Percentiles rank a stretch among this genome's conserved stretches.
These are phyloP conservation scores for Vitis labrusca DNA, from an alignment of 164 flowering plant species.

Conservation along the genomic window DNA sequence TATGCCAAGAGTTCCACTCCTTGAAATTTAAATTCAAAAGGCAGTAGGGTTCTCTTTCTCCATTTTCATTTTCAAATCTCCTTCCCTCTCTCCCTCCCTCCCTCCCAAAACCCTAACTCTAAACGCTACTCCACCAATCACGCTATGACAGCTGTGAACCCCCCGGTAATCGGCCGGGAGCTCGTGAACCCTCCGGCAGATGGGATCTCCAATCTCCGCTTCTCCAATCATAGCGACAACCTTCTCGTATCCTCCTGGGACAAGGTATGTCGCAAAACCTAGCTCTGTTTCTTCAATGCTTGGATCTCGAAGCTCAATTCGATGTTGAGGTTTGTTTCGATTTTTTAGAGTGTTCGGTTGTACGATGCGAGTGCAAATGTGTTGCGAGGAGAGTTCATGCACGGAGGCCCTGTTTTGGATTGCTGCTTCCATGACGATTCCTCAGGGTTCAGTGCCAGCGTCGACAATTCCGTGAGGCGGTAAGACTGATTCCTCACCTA, in stretches of 20 bases:
- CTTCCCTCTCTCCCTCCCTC: conserved; percentile 23
- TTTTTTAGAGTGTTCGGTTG: conserved; percentile 67
- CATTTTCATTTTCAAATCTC: conserved; percentile 14
- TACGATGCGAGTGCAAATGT: conserved; percentile 84
- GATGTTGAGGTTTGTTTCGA: conserved; percentile 6
- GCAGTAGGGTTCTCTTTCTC: neutral
- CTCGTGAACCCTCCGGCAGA: conserved; percentile 85
- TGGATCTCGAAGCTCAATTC: neutral
- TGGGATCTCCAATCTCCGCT: conserved; percentile 89
- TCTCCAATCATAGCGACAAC: conserved; percentile 92
- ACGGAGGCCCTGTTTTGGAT: conserved; percentile 84
- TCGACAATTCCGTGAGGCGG: conserved; percentile 89
- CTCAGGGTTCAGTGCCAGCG: conserved; percentile 85
- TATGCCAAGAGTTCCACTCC: too few species aligned
- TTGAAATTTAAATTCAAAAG: neutral
- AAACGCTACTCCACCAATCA: neutral
- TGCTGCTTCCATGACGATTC: conserved; percentile 99
- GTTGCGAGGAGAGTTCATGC: conserved; percentile 88
- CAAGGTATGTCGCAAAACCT: conserved; percentile 45
- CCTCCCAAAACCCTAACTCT: conserved; percentile 15
- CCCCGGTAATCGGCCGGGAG: conserved; percentile 73
- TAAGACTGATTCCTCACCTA: conserved; percentile 17
- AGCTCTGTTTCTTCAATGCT: neutral
- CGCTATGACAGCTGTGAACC: conserved; percentile 44
- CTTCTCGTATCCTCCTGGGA: conserved; percentile 99